Conservation (phyloP, 345 rosid genomes). For the Pelargonium nanum region DNA sequence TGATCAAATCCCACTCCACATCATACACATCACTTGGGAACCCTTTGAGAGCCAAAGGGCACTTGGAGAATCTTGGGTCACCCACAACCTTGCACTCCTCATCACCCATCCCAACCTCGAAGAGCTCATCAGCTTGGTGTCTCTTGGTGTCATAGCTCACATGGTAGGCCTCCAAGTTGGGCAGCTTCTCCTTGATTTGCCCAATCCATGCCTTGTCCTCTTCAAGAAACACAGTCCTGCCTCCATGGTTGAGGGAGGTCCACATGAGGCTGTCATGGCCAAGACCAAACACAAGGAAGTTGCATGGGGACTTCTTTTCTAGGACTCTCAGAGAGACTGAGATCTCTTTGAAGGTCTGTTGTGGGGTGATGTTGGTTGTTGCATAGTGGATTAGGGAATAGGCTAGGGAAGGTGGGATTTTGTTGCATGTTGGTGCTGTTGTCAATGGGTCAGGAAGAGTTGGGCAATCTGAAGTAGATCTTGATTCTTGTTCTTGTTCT, state of each 20-base stretch:
- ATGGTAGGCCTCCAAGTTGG: constrained; percentile 59
- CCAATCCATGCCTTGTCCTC: constrained; percentile 75
- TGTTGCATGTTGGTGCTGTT: constrained; percentile 27
- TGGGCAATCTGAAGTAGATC: background rate
- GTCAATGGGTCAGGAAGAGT: constrained; percentile 21
- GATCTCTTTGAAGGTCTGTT: constrained; percentile 70
- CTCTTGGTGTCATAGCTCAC: constrained; percentile 64
- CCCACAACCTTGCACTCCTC: constrained; percentile 36
- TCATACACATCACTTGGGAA: constrained; percentile 63
- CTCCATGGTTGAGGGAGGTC: constrained; percentile 68
- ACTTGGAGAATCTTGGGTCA: constrained; percentile 53
- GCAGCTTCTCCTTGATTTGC: constrained; percentile 37
- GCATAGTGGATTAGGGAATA: constrained; percentile 64
- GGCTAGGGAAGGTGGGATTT: constrained; percentile 56
- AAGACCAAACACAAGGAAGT: constrained; percentile 72
- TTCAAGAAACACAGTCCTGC: constrained; percentile 76
- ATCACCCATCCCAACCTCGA: constrained; percentile 24
- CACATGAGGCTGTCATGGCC: constrained; percentile 97
- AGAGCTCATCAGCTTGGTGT: constrained; percentile 37
- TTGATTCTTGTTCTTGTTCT: constrained; percentile 6
- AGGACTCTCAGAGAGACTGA: constrained; percentile 56
- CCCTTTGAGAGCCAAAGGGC: constrained; percentile 50
- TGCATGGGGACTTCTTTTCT: constrained; percentile 67
- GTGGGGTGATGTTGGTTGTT: constrained; percentile 73
- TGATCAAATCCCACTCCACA: constrained; percentile 74